Percentiles rank a stretch among this genome's conserved stretches.
Evolutionary conservation across 2,329 filamentous ascomycete genomes (phyloP).

Genomic region (Rutstroemia sp.): DNA sequence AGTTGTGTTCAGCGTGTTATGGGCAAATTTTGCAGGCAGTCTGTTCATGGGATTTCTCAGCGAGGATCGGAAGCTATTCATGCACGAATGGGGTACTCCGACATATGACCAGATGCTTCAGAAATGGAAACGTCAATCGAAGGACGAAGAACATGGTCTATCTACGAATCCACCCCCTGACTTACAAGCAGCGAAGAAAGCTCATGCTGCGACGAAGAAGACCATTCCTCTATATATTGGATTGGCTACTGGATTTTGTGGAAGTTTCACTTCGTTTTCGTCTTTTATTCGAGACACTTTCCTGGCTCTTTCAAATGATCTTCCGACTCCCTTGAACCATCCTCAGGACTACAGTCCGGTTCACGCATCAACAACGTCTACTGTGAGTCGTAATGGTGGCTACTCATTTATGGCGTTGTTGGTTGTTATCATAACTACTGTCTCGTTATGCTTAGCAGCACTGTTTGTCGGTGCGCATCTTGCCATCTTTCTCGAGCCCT

Average conservation of each 20-base stretch:
- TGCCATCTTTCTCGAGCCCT: constrained; percentile 51
- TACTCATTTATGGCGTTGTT: constrained; percentile 78
- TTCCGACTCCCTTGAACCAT: constrained; percentile 44
- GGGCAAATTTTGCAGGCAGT: constrained; percentile 82
- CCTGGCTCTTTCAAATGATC: constrained; percentile 68
- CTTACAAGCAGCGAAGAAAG: constrained; percentile 43
- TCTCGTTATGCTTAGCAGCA: constrained; percentile 62
- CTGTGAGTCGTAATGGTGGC: constrained; percentile 55
- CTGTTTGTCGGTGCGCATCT: constrained; percentile 69
- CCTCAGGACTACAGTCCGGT: constrained; percentile 30
- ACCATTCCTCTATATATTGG: constrained; percentile 84
- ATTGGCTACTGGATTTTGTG: constrained; percentile 79
- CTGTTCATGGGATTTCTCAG: constrained; percentile 78
- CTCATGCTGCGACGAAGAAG: constrained; percentile 64
- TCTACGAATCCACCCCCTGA: constrained; percentile 26
- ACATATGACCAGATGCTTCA: constrained; percentile 32
- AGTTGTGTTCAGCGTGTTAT: constrained; percentile 65
- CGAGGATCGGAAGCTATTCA: constrained; percentile 72
- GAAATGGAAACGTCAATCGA: constrained; percentile 29
- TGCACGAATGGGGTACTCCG: constrained; percentile 52
- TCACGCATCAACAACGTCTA: constrained; percentile 29
- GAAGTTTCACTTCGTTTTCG: constrained; percentile 86
- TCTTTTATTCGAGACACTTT: constrained; percentile 77
- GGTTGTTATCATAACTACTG: constrained; percentile 65
- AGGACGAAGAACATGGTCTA: constrained; percentile 34